Evolutionary conservation across 257 asterid species (phyloP).

Genomic region (Nicotiana attenuata): DNA sequence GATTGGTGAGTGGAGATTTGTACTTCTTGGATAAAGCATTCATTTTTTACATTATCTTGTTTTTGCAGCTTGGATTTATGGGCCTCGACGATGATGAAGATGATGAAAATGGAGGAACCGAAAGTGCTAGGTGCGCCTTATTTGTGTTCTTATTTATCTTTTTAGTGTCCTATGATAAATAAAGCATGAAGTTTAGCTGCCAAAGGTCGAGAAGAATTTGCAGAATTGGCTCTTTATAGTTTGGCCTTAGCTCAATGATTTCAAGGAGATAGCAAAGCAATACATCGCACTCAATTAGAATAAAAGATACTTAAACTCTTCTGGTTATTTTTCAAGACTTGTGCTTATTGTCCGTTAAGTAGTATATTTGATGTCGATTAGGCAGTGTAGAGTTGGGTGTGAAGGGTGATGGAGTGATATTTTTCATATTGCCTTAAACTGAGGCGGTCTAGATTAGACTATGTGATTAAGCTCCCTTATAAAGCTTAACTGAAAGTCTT

Average conservation of each 20-base stretch:
- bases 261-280: neutral
- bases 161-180: neutral
- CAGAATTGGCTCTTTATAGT: neutral
- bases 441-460: neutral
- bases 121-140: conserved; percentile 47
- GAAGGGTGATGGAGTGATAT: neutral
- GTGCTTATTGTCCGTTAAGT: conserved; percentile 1
- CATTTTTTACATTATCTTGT: conserved; percentile 2
- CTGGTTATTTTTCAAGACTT: neutral
- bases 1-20: conserved; percentile 15
- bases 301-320: neutral
- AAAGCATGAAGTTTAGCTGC: neutral
- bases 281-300: neutral
- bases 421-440: neutral
- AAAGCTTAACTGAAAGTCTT: neutral
- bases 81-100: conserved; percentile 48
- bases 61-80: conserved; percentile 61
- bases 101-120: conserved; percentile 44
- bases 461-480: neutral
- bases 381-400: neutral
- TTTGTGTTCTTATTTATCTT: neutral
- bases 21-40: conserved; percentile 7
- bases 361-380: neutral
- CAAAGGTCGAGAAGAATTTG: neutral
- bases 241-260: neutral